These are phyloP conservation scores for Fusarium clavum DNA, from an alignment of 2,329 filamentous ascomycete species.

Conservation along the genomic window DNA sequence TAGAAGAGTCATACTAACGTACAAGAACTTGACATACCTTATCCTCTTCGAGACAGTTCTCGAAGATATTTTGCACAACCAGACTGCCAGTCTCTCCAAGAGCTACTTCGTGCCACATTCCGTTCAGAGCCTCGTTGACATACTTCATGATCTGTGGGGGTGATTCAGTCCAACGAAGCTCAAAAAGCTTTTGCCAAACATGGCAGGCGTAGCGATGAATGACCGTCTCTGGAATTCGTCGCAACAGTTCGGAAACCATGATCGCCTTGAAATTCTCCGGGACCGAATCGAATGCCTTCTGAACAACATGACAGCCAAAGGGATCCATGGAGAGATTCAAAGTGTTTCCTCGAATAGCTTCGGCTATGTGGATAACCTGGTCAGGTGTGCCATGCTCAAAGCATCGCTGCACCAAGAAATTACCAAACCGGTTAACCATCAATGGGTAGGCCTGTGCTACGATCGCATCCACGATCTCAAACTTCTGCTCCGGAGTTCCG, in stretches of 20 bases:
- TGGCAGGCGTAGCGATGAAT: slow-evolving; percentile 99
- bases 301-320: slow-evolving; percentile 97
- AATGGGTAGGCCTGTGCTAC: slow-evolving; percentile 93
- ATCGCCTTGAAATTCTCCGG: slow-evolving; percentile 97
- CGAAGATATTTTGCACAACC: slow-evolving; percentile 99
- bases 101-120: slow-evolving; percentile 99
- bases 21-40: slow-evolving; percentile 72
- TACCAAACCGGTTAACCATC: slow-evolving; percentile 99
- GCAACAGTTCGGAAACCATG: slow-evolving; percentile 98
- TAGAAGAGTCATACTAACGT: slow-evolving; percentile 16
- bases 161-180: slow-evolving; percentile 93
- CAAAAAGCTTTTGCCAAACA: slow-evolving; percentile 99
- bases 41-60: slow-evolving; percentile 98
- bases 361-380: slow-evolving; percentile 93
- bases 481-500: slow-evolving; percentile 93
- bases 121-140: slow-evolving; percentile 92
- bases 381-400: slow-evolving; percentile 97
- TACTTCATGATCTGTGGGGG: slow-evolving; percentile 99
- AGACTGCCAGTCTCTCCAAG: slow-evolving; percentile 96
- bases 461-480: slow-evolving; percentile 96
- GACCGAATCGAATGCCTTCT: slow-evolving; percentile 98
- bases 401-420: slow-evolving; percentile 97
- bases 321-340: slow-evolving; percentile 97
- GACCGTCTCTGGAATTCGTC: slow-evolving; percentile 95
- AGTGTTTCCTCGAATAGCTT: slow-evolving; percentile 93